Evolutionary conservation across 371 early-diverging fungal genomes (phyloP), one percentile per base, ranked within the genome.

Genomic region (Globomyces sp.): DNA sequence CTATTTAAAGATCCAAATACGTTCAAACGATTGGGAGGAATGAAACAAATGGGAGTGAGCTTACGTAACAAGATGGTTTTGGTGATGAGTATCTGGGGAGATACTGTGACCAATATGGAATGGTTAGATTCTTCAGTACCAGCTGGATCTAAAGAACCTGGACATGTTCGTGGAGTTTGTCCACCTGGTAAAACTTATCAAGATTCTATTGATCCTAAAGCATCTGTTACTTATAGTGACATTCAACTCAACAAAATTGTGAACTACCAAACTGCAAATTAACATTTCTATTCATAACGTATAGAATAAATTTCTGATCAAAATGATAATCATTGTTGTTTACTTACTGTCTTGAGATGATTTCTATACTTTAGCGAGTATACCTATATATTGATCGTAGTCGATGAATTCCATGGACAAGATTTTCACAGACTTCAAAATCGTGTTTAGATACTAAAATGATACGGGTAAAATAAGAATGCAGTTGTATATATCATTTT

Each of bases 41-140:
- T 72, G 11, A 65, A 69, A 47, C 46, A 60, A 24, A 66, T 74
- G 72, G 74, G 68, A 8, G 49, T 65, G 3, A 67, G 69, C 6
- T 36, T 74, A 24, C 52, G 41, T 46, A 67, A 61, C 42, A 67
- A 67, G 11, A 71, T 74, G 71, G 68, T 68, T 41, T 58, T 74
- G 9, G 71, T 68, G 42, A 43, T 74, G 59, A 59, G 60, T 44
- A 40, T 74, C n/a, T 74, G 74, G 74, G 71, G 67, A 61, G 74
- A 74, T 61, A 13, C 34, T 51, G 61, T 3, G 3, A 64, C 58
- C 36, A 50, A 68, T 36, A 74, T 74, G 74, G 60, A 60, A 11
- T 73, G 74, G 74, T 66, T 73, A 44, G 74, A 73, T 65, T 68
- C 68, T 10, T 8, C 42, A 4, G 71, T 55, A 53, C 73, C 73